phyloP scores from a whole-genome alignment of 1,284 basidiomycete species.

The Austroboletus niveus region DNA sequence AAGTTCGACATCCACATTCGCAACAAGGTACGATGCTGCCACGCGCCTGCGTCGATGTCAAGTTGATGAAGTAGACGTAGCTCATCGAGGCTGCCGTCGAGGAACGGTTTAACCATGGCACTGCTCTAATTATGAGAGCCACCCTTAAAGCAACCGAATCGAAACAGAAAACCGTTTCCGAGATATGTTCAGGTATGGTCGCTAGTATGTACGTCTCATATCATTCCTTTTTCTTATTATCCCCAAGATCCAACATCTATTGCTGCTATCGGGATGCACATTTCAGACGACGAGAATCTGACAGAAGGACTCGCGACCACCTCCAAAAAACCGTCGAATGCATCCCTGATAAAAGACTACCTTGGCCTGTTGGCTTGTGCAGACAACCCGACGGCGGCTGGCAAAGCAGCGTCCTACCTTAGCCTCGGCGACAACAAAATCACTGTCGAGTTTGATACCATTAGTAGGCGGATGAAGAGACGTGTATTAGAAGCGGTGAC shows the following conservation, averaged over 20 bases:
- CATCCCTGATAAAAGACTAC: conserved; percentile 71
- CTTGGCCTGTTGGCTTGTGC: conserved; percentile 70
- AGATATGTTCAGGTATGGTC: conserved; percentile 60
- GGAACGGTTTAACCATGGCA: conserved; percentile 76
- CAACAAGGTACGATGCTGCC: conserved; percentile 60
- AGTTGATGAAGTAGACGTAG: conserved; percentile 39
- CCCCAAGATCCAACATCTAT: conserved; percentile 59
- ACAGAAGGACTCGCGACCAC: conserved; percentile 53
- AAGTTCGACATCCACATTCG: conserved; percentile 88
- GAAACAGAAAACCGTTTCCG: conserved; percentile 59
- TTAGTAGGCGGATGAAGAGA: conserved; percentile 69
- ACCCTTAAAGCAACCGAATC: conserved; percentile 68
- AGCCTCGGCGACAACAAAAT: conserved; percentile 70
- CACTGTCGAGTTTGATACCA: conserved; percentile 79
- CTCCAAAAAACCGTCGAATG: conserved; percentile 56
- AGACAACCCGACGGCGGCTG: conserved; percentile 77
- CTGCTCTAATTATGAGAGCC: conserved; percentile 70
- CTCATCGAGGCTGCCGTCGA: conserved; percentile 72
- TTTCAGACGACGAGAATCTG: conserved; percentile 61
- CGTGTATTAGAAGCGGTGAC: conserved; percentile 80
- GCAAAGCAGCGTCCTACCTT: conserved; percentile 65
- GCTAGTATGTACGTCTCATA: conserved; percentile 8
- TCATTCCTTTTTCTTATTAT: conserved; percentile 12
- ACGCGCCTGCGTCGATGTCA: background rate
- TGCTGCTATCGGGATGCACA: conserved; percentile 55